Conservation (phyloP, 2,329 filamentous ascomycete species). For the Phoma herbarum region DNA sequence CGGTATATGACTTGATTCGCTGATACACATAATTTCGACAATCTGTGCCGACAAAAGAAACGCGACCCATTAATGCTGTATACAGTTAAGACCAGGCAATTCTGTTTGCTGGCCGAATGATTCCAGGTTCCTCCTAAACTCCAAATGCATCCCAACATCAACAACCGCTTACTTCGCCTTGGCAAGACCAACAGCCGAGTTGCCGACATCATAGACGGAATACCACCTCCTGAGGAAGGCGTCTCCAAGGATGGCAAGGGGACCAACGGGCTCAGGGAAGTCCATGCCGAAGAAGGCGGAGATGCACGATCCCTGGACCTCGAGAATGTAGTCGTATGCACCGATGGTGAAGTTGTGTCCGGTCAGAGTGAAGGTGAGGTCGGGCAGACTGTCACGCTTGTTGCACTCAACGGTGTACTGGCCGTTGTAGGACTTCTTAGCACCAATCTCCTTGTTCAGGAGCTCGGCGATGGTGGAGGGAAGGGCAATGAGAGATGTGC, state of each 20-base stretch:
- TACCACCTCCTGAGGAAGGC: slow-evolving; percentile 85
- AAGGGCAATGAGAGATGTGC: slow-evolving; percentile 96
- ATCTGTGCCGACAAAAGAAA: slow-evolving; percentile 21
- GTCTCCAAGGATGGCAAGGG: slow-evolving; percentile 93
- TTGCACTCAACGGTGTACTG: slow-evolving; percentile 94
- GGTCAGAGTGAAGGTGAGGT: slow-evolving; percentile 88
- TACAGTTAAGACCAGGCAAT: slow-evolving; percentile 32
- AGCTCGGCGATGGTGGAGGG: slow-evolving; percentile 92
- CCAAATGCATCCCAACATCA: slow-evolving; percentile 2
- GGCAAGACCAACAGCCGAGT: slow-evolving; percentile 87
- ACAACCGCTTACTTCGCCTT: slow-evolving; percentile 70
- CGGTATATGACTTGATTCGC: slow-evolving; percentile 26
- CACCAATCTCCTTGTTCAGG: slow-evolving; percentile 96
- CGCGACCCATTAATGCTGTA: slow-evolving; percentile 25
- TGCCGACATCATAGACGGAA: slow-evolving; percentile 95
- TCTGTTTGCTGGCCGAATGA: slow-evolving; percentile 3
- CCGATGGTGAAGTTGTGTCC: slow-evolving; percentile 93
- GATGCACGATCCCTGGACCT: slow-evolving; percentile 94
- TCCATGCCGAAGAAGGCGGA: slow-evolving; percentile 97
- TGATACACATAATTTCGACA: slow-evolving; percentile 26
- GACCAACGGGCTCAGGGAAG: slow-evolving; percentile 81
- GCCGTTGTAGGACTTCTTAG: slow-evolving; percentile 96
- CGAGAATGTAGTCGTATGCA: slow-evolving; percentile 92
- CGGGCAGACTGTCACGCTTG: slow-evolving; percentile 83
- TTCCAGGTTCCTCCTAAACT: slow-evolving; percentile 11